Percentiles rank a stretch among this genome's conserved stretches.
Evolutionary conservation across 371 early-diverging fungal species (phyloP).

Genomic region (Funneliformis caledonium): DNA sequence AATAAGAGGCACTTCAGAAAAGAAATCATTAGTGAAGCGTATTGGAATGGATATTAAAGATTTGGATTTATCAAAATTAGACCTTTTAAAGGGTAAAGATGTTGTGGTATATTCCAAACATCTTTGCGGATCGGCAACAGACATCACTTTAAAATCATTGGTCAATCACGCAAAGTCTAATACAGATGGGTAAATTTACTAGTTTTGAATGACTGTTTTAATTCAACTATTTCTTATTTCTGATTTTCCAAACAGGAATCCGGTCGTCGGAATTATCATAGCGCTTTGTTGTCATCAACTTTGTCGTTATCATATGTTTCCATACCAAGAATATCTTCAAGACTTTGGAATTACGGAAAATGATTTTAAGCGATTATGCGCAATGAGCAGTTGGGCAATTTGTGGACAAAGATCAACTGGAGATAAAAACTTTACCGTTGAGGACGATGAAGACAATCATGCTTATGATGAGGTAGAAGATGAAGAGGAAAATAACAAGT

Average conservation of each 20-base stretch:
- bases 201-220: not conserved
- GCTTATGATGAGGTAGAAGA: conserved; percentile 50
- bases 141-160: conserved; percentile 80
- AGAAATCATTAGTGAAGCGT: conserved; percentile 61
- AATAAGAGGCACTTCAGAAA: conserved; percentile 47
- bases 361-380: conserved; percentile 64
- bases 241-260: conserved; percentile 33
- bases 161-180: conserved; percentile 60
- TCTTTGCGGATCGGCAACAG: conserved; percentile 93
- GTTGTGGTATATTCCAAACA: conserved; percentile 86
- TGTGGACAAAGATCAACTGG: conserved; percentile 51
- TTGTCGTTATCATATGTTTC: conserved; percentile 80
- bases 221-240: not conserved
- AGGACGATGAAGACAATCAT: conserved; percentile 47
- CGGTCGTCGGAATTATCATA: conserved; percentile 76
- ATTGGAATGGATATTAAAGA: conserved; percentile 85
- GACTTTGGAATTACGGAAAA: conserved; percentile 53
- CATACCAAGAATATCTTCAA: conserved; percentile 66
- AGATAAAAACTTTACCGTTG: conserved; percentile 36
- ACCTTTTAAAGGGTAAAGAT: conserved; percentile 46
- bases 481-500: conserved; percentile 41
- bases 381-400: conserved; percentile 78
- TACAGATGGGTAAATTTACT: conserved; percentile 40
- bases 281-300: conserved; percentile 93
- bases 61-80: conserved; percentile 55